Base-by-base conservation (phyloP, 805 yeast genomes). In the Osmozyma mogii region DNA sequence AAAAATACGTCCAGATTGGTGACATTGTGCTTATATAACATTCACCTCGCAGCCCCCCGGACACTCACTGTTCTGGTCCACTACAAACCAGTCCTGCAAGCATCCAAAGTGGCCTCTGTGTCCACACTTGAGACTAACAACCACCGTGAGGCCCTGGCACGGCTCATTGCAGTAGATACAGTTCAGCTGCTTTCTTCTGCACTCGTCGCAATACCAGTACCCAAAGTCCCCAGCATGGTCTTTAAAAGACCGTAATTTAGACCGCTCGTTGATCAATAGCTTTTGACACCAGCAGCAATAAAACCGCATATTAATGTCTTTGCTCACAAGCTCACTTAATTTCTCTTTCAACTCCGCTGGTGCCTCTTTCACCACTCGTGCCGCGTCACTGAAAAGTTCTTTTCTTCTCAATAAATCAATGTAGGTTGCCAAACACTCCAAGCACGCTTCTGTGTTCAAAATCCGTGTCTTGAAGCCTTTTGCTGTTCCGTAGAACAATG, bases 81-180 rank as follows among this genome's bases (percentile, higher is more conserved):
- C 75, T 13, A 77, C 50, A 45, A 83, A 77, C 96, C 96, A 89
- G 21, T 70, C 66, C 35, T 68, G 65, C 45, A 85, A 59, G 59
- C 97, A 89, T 3, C 76, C 78, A 46, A 75, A 75, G 56, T 89
- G 97, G 1, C 89, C 87, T 33, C 76, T 65, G 53, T 89, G 97
- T 0, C 96, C 96, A 60, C 97, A 89, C 15, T 61, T 69, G 29
- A 81, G 50, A 40, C 62, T 36, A 63, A 57, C 37, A 60, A 69
- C 64, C 10, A 82, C 70, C 10, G 78, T 68, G 32, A 82, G 61
- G 1, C 94, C 94, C 40, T 71, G 73, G 44, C 88, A 64, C 1
- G 94, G 84, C 46, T 72, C 80, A 37, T 78, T 68, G 52, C 96
- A 88, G 37, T 78, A 72, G 16, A 78, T 66, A 53, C 96, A 88